Percentiles rank a stretch among this genome's conserved stretches.
Conservation (phyloP, 2,329 filamentous ascomycete species). For the Sclerotinia sclerotiorum region DNA sequence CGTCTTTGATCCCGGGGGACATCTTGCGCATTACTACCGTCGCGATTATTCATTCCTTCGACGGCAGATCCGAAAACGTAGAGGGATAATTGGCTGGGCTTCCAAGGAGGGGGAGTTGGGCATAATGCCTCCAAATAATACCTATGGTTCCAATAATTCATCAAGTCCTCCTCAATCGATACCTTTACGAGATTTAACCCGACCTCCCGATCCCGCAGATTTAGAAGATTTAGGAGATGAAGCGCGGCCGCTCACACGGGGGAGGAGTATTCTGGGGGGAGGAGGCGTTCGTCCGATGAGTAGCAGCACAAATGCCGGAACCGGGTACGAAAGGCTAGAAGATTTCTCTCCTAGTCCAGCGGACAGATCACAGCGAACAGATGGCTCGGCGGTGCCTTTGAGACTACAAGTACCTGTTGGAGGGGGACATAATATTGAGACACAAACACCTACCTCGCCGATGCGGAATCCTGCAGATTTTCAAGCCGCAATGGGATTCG, state of each 20-base stretch:
- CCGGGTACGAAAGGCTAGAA: conserved; percentile 39
- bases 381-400: conserved; percentile 24
- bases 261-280: conserved; percentile 39
- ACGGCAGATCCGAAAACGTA: conserved; percentile 3
- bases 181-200: conserved; percentile 63
- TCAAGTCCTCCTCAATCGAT: conserved; percentile 61
- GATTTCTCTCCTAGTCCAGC: conserved; percentile 37
- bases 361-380: conserved; percentile 26
- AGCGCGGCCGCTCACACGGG: conserved; percentile 35
- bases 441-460: conserved; percentile 34
- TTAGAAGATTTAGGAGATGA: conserved; percentile 35
- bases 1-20: conserved; percentile 20
- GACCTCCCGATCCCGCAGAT: conserved; percentile 38
- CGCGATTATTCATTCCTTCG: conserved; percentile 19
- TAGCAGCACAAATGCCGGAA: conserved; percentile 30
- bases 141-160: conserved; percentile 45
- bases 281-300: conserved; percentile 33
- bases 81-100: background rate
- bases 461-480: conserved; percentile 39
- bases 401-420: conserved; percentile 23
- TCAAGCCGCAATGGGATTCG: conserved; percentile 40
- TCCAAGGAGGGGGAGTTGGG: conserved; percentile 30
- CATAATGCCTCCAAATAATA: conserved; percentile 51
- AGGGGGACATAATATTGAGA: conserved; percentile 26
- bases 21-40: conserved; percentile 14